These are phyloP conservation scores for Lepiota subincarnata DNA, from an alignment of 768 basidiomycete genomes.

Conservation along the genomic window DNA sequence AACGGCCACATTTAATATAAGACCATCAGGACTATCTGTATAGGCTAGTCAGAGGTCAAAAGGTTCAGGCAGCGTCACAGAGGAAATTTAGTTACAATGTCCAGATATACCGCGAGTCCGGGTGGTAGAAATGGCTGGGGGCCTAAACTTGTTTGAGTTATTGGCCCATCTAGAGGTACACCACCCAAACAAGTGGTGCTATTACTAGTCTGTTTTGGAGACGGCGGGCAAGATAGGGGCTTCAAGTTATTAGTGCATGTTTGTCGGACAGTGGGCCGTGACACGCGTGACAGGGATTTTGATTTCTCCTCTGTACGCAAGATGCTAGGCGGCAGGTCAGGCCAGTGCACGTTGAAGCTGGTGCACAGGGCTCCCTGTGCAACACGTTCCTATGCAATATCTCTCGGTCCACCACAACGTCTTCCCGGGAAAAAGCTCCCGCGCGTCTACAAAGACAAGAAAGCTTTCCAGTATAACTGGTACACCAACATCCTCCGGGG, in stretches of 20 bases:
- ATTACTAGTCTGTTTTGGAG: no score
- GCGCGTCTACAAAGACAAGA: slow-evolving; percentile 75
- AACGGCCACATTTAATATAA: no score
- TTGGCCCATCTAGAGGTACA: no score
- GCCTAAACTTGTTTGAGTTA: no score
- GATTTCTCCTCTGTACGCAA: slow-evolving; percentile 1
- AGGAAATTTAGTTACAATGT: no score
- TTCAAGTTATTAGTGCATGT: not conserved
- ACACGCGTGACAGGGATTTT: slow-evolving; percentile 6
- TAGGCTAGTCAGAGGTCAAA: no score
- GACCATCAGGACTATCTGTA: no score
- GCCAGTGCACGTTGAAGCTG: not conserved
- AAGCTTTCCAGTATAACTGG: slow-evolving; percentile 75
- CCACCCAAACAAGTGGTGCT: no score
- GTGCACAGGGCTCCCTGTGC: slow-evolving; percentile 6
- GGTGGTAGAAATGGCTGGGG: no score
- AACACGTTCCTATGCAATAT: slow-evolving; percentile 51
- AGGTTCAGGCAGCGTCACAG: no score
- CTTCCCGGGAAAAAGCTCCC: slow-evolving; percentile 52
- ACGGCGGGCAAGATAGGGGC: not conserved
- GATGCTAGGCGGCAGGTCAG: slow-evolving; percentile 6
- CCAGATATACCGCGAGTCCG: no score
- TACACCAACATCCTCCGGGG: slow-evolving; percentile 69
- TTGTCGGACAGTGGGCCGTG: not conserved
- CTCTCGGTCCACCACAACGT: slow-evolving; percentile 45